Evolutionary conservation across 805 yeast genomes (phyloP).

Genomic region (Saturnispora gosingensis): DNA sequence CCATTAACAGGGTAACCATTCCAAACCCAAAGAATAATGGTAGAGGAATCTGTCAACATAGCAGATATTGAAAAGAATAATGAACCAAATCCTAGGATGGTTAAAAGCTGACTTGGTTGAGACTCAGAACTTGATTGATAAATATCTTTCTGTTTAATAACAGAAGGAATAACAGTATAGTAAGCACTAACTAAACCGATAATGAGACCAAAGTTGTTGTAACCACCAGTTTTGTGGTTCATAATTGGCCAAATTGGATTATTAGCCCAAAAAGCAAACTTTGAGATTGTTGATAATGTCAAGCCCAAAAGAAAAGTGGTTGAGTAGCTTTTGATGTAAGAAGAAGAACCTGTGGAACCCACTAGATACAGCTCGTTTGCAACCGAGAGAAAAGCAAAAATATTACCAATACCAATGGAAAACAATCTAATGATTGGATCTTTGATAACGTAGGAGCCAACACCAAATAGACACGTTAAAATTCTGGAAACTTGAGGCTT

Average conservation of each 20-base stretch:
- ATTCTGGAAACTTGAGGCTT: conserved; percentile 48
- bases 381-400: conserved; percentile 52
- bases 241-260: conserved; percentile 96
- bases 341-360: conserved; percentile 24
- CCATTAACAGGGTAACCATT: conserved; percentile 83
- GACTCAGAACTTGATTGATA: background rate
- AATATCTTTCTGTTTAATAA: background rate
- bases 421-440: conserved; percentile 66
- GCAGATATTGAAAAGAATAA: conserved; percentile 64
- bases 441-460: conserved; percentile 63
- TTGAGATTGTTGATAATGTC: conserved; percentile 60
- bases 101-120: conserved; percentile 26
- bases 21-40: conserved; percentile 94
- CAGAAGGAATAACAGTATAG: conserved; percentile 34
- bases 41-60: conserved; percentile 73
- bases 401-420: conserved; percentile 55
- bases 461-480: conserved; percentile 50
- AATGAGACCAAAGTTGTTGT: conserved; percentile 58
- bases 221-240: conserved; percentile 80
- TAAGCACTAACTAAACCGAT: conserved; percentile 57
- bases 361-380: conserved; percentile 41
- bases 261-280: conserved; percentile 69
- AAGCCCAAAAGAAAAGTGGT: conserved; percentile 64
- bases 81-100: conserved; percentile 69
- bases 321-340: conserved; percentile 33